Conservation (phyloP, 306 rosid species). For the Benincasa hispida region DNA sequence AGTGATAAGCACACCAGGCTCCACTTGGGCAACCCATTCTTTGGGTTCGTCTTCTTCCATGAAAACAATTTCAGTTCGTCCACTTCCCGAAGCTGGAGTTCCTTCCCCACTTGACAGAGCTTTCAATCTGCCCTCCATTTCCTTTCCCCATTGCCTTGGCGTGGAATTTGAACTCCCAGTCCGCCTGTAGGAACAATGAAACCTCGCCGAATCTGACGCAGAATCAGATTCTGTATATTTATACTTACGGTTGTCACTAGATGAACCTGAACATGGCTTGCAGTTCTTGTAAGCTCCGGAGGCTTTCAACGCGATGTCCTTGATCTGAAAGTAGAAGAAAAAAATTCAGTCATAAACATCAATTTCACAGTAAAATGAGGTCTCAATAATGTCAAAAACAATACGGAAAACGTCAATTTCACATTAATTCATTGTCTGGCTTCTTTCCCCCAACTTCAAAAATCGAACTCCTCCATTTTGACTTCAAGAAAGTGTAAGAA, state of each 20-base stretch:
- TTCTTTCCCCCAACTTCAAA: background rate
- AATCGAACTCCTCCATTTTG: background rate
- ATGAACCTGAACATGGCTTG: slow-evolving; percentile 82
- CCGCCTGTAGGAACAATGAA: slow-evolving; percentile 55
- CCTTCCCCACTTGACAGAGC: slow-evolving; percentile 86
- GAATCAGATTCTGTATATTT: slow-evolving; percentile 59
- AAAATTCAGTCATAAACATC: slow-evolving; percentile 4
- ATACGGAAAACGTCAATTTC: background rate
- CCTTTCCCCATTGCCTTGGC: slow-evolving; percentile 82
- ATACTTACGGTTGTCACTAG: slow-evolving; percentile 29
- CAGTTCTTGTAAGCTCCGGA: slow-evolving; percentile 91
- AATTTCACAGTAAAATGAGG: background rate
- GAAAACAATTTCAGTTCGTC: slow-evolving; percentile 37
- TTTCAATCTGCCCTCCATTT: slow-evolving; percentile 65
- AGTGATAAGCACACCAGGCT: slow-evolving; percentile 96
- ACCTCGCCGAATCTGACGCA: slow-evolving; percentile 76
- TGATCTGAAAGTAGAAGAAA: slow-evolving; percentile 46
- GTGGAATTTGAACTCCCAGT: slow-evolving; percentile 82
- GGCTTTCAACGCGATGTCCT: slow-evolving; percentile 94
- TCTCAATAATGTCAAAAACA: background rate
- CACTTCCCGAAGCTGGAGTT: slow-evolving; percentile 71
- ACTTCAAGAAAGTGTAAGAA: background rate
- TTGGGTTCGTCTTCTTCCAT: slow-evolving; percentile 92
- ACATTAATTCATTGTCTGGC: background rate
- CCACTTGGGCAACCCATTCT: slow-evolving; percentile 97